A percentile compares a stretch with the other conserved stretches of the same genome.
phyloP scores from a whole-genome alignment of 1,284 basidiomycete species.

The Singerocomus inundabilis region DNA sequence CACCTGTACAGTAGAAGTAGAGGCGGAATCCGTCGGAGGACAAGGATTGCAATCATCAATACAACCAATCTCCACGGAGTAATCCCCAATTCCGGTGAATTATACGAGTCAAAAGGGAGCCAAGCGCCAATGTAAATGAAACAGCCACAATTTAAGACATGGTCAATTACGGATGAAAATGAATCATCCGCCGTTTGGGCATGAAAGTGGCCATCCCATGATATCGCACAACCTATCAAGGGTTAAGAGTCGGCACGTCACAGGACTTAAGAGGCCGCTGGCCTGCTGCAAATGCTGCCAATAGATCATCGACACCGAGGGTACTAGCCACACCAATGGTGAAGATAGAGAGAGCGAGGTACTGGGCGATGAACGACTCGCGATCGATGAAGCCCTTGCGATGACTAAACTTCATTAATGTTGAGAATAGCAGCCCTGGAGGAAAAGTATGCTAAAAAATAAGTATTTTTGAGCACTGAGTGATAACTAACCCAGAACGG shows the following conservation, averaged over 20 bases:
- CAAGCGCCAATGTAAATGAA: conserved; percentile 92
- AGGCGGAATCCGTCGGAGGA: conserved; percentile 74
- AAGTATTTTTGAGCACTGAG: background rate
- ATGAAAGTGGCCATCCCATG: conserved; percentile 94
- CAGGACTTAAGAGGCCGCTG: conserved; percentile 6
- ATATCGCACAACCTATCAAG: conserved; percentile 72
- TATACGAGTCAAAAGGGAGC: conserved; percentile 77
- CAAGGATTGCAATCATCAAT: conserved; percentile 64
- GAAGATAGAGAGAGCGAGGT: conserved; percentile 81
- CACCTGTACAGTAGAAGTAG: conserved; percentile 74
- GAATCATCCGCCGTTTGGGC: conserved; percentile 79
- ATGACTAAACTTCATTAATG: conserved; percentile 82
- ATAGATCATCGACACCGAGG: conserved; percentile 81
- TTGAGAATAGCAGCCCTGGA: conserved; percentile 67
- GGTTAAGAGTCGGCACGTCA: background rate
- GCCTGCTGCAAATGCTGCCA: conserved; percentile 93
- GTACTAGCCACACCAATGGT: conserved; percentile 77
- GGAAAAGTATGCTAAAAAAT: conserved; percentile 1
- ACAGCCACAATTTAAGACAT: conserved; percentile 79
- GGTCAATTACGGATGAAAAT: conserved; percentile 89
- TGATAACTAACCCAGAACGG: conserved; percentile 56
- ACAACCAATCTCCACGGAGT: conserved; percentile 72
- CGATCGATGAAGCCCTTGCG: conserved; percentile 78
- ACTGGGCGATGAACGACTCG: conserved; percentile 90
- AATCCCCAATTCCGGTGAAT: conserved; percentile 61